Base-by-base conservation (phyloP, 495 filamentous ascomycete species). In the Ramalina intermedia region DNA sequence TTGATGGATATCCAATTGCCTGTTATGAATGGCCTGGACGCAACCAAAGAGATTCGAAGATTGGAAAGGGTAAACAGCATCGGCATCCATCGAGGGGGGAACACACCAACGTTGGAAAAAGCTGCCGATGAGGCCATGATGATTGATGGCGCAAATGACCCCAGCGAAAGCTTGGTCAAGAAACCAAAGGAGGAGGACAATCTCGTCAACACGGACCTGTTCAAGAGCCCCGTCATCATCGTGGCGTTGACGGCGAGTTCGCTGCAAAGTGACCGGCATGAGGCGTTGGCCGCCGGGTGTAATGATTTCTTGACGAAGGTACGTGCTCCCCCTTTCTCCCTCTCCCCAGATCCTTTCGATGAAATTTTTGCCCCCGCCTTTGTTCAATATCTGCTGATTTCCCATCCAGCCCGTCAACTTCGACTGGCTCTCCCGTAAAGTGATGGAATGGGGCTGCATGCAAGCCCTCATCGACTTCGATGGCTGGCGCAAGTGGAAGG, bases 291-390 rank as follows among this genome's bases (percentile, higher is more conserved):
- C 17, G 93, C 93, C 8, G 91, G 91, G 8, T 96, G 91, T 59
- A 98, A 98, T 59, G 91, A 98, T 65, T 98, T 98, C 65, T 69
- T 98, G 49, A 98, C 91, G 54, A 98, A 98, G 82, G 89, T 93
- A 71, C 59, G 72, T 63, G 4, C 21, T 35, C 13, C 21, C 39
- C 20, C 20, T 37, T 47, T 17, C 4, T 33, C 41, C 16, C n/a
- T 23, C 42, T 29, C 5, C 26, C 33, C 48, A 18, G 6, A 47
- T 20, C 8, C 29, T 33, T 33, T 11, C 44, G 46, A 44, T 21
- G 24, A 27, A 21, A 42, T n/a, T 41, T 23, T 14, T 13, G n/a
- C 33, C 49, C 53, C 36, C 36, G 43, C 53, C 47, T 50, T 45
- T 33, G 6, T n/a, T 16, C 18, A 26, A n/a, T 0, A 26, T 16